A percentile compares a stretch with the other conserved stretches of the same genome.
These are phyloP conservation scores for Trichosporon ovoides DNA, from an alignment of 1,284 basidiomycete genomes.

Conservation along the genomic window DNA sequence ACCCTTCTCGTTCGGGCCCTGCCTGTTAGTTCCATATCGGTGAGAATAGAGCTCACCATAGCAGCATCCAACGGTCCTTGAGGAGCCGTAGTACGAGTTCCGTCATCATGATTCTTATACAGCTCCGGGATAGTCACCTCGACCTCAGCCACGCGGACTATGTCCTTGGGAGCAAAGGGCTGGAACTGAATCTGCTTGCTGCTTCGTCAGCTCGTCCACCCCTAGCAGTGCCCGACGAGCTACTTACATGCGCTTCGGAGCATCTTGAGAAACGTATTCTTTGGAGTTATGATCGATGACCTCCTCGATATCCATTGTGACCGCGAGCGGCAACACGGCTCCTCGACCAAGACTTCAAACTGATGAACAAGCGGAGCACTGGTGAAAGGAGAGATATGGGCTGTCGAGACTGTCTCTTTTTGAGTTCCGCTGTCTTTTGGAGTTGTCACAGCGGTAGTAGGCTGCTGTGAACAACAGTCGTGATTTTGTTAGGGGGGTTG, in stretches of 20 bases:
- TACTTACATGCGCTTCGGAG: conserved; percentile 85
- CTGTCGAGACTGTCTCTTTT: too few relatives aligned
- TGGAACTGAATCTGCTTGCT: conserved; percentile 94
- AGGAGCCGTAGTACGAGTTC: conserved; percentile 63
- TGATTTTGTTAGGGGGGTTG: too few relatives aligned
- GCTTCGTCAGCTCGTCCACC: conserved; percentile 13
- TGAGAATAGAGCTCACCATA: conserved; percentile 56
- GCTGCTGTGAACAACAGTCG: too few relatives aligned
- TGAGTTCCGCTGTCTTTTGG: neutral
- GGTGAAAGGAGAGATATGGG: neutral
- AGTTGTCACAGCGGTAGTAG: neutral
- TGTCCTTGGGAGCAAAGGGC: conserved; percentile 83
- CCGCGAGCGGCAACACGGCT: conserved; percentile 1
- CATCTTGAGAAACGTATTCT: conserved; percentile 76
- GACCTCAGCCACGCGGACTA: conserved; percentile 88
- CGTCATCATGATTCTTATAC: conserved; percentile 59
- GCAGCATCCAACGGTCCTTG: conserved; percentile 86
- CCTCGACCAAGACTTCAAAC: neutral
- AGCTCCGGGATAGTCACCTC: conserved; percentile 87
- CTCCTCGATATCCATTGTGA: conserved; percentile 21
- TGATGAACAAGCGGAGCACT: neutral
- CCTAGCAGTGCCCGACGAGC: neutral
- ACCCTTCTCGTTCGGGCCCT: conserved; percentile 94
- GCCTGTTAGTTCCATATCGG: conserved; percentile 8
- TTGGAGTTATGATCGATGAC: conserved; percentile 53